Evolutionary conservation across 2,329 filamentous ascomycete species (phyloP).

Genomic region (Phoma sp.): DNA sequence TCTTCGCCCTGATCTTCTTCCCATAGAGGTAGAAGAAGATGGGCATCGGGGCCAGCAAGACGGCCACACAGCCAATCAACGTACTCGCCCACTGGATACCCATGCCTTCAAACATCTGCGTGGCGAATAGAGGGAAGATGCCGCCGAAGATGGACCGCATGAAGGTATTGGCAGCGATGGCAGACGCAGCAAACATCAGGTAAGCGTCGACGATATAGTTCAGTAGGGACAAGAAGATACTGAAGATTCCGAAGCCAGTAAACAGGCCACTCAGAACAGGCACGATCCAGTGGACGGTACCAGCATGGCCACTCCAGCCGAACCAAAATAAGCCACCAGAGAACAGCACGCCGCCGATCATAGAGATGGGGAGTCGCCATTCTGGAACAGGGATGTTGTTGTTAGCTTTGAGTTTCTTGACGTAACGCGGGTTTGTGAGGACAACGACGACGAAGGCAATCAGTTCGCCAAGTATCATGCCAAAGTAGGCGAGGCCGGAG

Average conservation of each 20-base stretch:
- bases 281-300: slow-evolving; percentile 52
- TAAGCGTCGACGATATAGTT: slow-evolving; percentile 69
- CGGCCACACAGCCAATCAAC: slow-evolving; percentile 54
- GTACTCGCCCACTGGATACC: slow-evolving; percentile 59
- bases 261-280: slow-evolving; percentile 57
- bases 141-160: slow-evolving; percentile 59
- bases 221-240: slow-evolving; percentile 64
- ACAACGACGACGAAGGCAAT: slow-evolving; percentile 71
- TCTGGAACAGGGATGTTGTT: slow-evolving; percentile 63
- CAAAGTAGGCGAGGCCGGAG: slow-evolving; percentile 82
- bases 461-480: slow-evolving; percentile 78
- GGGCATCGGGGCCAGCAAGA: slow-evolving; percentile 54
- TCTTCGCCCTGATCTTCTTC: slow-evolving; percentile 53
- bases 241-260: slow-evolving; percentile 65
- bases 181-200: slow-evolving; percentile 62
- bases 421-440: slow-evolving; percentile 70
- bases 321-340: slow-evolving; percentile 33
- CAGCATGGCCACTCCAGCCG: slow-evolving; percentile 54
- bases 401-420: slow-evolving; percentile 54
- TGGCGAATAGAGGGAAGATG: slow-evolving; percentile 62
- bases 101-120: slow-evolving; percentile 63
- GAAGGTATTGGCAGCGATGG: slow-evolving; percentile 64
- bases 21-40: slow-evolving; percentile 55
- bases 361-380: slow-evolving; percentile 64
- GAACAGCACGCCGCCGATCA: slow-evolving; percentile 60